Percentiles rank a stretch among this genome's conserved stretches.
These are phyloP conservation scores for Akanthomyces lecanii DNA, from an alignment of 2,329 filamentous ascomycete genomes.

Conservation along the genomic window DNA sequence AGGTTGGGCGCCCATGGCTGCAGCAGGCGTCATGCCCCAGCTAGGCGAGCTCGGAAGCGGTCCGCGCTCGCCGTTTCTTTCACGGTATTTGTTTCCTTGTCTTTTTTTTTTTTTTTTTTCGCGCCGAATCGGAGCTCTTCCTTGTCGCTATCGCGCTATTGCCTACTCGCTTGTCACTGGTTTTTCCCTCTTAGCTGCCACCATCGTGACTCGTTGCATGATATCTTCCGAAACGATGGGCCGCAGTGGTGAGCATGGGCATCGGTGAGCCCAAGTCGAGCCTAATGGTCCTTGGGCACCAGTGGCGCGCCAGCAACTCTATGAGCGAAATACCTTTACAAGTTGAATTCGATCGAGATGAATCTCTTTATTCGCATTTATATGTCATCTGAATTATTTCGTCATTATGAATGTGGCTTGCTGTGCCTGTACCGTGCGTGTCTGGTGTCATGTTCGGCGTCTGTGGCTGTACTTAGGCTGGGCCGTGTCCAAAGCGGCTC, in stretches of 20 bases:
- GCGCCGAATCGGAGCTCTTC: conserved; percentile 12
- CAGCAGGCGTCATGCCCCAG: conserved; percentile 1
- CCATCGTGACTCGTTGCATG: conserved; percentile 11
- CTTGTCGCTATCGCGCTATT: background rate
- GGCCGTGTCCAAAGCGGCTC: conserved; percentile 43
- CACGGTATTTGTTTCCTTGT: background rate
- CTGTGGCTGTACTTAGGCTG: background rate
- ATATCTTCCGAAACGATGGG: background rate
- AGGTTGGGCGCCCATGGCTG: conserved; percentile 12
- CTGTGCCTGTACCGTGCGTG: background rate
- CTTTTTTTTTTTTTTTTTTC: background rate
- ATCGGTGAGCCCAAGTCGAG: background rate
- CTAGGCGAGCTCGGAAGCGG: conserved; percentile 4
- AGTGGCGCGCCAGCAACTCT: conserved; percentile 3
- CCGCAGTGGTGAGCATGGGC: background rate
- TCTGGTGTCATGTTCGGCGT: background rate
- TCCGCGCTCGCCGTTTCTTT: conserved; percentile 1
- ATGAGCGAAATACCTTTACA: conserved; percentile 1
- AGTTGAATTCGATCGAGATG: background rate
- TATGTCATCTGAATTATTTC: conserved; percentile 7
- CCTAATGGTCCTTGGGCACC: conserved; percentile 13
- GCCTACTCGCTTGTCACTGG: background rate
- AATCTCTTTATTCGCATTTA: conserved; percentile 1
- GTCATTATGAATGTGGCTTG: conserved; percentile 8
- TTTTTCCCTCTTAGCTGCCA: conserved; percentile 1